Conservation (phyloP, 345 rosid genomes). For the Syzygium grande region DNA sequence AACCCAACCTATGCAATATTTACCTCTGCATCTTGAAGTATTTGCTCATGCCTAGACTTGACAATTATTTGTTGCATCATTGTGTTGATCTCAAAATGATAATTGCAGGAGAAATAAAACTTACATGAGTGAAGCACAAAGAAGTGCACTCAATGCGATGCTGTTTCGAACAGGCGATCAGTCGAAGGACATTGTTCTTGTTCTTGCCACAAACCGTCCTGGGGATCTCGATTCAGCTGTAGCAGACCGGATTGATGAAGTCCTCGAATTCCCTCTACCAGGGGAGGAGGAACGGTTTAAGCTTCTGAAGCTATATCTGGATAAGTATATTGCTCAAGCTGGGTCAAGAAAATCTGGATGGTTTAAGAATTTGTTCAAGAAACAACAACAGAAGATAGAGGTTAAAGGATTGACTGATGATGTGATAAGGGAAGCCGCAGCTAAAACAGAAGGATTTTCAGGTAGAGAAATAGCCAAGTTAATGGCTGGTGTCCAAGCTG, state of each 20-base stretch:
- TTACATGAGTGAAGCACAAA: conserved; percentile 97
- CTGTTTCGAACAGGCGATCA: conserved; percentile 95
- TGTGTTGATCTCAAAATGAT: neutral
- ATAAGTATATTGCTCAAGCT: conserved; percentile 71
- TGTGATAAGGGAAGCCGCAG: conserved; percentile 71
- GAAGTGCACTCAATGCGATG: conserved; percentile 92
- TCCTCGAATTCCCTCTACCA: conserved; percentile 84
- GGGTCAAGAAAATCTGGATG: conserved; percentile 48
- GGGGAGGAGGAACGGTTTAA: conserved; percentile 79
- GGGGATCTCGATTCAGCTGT: conserved; percentile 98
- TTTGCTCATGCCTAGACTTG: neutral
- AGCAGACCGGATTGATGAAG: conserved; percentile 86
- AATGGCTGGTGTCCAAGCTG: conserved; percentile 93
- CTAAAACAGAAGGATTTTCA: conserved; percentile 78
- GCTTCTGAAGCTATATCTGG: conserved; percentile 79
- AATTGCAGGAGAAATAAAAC: conserved; percentile 79
- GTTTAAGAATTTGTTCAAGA: conserved; percentile 46
- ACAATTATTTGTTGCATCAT: neutral
- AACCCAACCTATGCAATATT: neutral
- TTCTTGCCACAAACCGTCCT: conserved; percentile 96
- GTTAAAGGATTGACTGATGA: conserved; percentile 71
- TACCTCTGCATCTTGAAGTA: neutral
- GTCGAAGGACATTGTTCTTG: conserved; percentile 90
- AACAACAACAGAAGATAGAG: conserved; percentile 60
- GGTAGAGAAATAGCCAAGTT: conserved; percentile 89